These are phyloP conservation scores for Fraxinus anomala DNA, from an alignment of 257 asterid species.

Conservation along the genomic window DNA sequence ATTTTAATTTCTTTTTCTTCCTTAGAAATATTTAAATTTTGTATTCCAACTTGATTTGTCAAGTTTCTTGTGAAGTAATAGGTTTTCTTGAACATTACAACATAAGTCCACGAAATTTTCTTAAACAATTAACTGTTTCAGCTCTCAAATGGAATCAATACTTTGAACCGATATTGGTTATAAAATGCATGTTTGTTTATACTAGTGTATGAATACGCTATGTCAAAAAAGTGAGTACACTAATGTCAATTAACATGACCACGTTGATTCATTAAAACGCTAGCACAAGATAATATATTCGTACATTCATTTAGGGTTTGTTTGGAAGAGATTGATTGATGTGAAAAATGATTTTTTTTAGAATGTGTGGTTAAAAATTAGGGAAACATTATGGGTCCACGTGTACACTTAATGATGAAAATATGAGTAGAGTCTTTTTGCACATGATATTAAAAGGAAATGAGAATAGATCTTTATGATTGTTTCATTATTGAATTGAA, in stretches of 20 bases:
- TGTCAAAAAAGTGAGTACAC: neutral
- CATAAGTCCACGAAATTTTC: neutral
- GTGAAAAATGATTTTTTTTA: too few relatives aligned
- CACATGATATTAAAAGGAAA: neutral
- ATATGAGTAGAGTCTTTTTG: neutral
- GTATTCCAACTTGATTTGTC: neutral
- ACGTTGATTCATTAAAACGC: neutral
- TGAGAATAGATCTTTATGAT: neutral
- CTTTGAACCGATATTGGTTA: neutral
- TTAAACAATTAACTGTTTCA: neutral
- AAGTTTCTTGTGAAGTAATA: constrained; percentile 5
- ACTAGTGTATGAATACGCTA: neutral
- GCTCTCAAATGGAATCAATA: neutral
- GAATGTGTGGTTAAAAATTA: too few relatives aligned
- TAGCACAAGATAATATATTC: neutral
- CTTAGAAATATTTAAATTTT: neutral
- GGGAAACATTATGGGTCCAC: too few relatives aligned
- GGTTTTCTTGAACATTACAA: neutral
- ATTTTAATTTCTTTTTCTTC: neutral
- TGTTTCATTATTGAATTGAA: neutral
- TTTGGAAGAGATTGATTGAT: too few relatives aligned
- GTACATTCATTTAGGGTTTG: neutral
- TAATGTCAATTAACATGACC: neutral
- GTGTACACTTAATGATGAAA: neutral
- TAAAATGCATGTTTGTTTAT: neutral